Conservation (phyloP, 2,329 filamentous ascomycete genomes). For the Plectosphaerella plurivora region DNA sequence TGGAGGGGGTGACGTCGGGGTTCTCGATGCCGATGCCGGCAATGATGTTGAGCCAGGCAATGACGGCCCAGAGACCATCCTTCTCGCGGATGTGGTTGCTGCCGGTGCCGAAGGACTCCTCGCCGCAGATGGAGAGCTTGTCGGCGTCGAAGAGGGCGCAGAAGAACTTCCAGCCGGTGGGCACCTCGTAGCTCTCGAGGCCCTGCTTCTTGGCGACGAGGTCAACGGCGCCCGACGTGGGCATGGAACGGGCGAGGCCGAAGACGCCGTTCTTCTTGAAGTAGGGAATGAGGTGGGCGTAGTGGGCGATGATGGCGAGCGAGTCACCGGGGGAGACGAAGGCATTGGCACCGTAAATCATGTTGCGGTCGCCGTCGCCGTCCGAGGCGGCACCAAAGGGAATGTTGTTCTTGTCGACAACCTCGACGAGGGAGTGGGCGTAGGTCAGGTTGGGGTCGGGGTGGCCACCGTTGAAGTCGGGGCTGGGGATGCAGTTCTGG, state of each 20-base stretch:
- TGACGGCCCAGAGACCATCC: constrained; percentile 95
- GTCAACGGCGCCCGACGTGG: constrained; percentile 91
- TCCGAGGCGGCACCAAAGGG: constrained; percentile 97
- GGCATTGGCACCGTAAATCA: constrained; percentile 97
- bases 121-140: constrained; percentile 97
- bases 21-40: constrained; percentile 84
- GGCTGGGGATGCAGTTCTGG: constrained; percentile 88
- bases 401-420: constrained; percentile 84
- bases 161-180: constrained; percentile 99
- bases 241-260: constrained; percentile 95
- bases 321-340: constrained; percentile 98
- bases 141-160: constrained; percentile 90
- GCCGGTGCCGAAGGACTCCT: constrained; percentile 96
- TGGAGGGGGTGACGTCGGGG: constrained; percentile 77
- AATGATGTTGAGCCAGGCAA: constrained; percentile 96
- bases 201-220: constrained; percentile 93
- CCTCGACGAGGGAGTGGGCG: constrained; percentile 88
- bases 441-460: constrained; percentile 98
- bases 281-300: constrained; percentile 94
- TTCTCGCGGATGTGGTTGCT: constrained; percentile 99
- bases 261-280: constrained; percentile 97
- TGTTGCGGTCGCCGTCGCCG: constrained; percentile 97
- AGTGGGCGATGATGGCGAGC: constrained; percentile 95
- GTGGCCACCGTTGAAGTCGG: constrained; percentile 96
- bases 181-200: constrained; percentile 90